Evolutionary conservation across 164 flowering plant genomes (phyloP).

Genomic region (Piper betle): DNA sequence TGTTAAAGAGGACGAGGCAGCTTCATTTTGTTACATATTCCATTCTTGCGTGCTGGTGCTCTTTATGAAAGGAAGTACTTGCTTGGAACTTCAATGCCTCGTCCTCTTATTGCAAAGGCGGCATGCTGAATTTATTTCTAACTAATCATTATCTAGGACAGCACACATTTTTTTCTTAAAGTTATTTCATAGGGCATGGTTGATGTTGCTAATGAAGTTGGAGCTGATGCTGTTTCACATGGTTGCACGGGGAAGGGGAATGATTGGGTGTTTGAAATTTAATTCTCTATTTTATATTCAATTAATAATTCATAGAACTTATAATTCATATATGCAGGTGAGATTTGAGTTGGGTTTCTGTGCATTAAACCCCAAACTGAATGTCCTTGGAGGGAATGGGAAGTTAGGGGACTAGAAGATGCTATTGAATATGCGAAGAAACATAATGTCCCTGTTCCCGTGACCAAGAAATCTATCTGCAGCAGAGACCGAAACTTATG

Average conservation of each 20-base stretch:
- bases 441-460: conserved; percentile 92
- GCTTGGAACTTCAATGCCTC: conserved; percentile 99
- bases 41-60: conserved; percentile 96
- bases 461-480: conserved; percentile 90
- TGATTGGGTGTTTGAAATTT: conserved; percentile 52
- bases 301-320: too few species aligned
- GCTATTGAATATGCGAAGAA: conserved; percentile 93
- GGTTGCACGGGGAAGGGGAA: conserved; percentile 99
- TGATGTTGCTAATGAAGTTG: conserved; percentile 90
- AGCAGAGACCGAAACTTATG: conserved; percentile 93
- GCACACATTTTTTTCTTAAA: too few species aligned
- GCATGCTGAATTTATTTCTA: conserved; percentile 12
- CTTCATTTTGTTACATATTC: conserved; percentile 32
- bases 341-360: conserved; percentile 93
- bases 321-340: conserved; percentile 30
- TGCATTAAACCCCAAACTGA: conserved; percentile 83
- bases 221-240: conserved; percentile 97
- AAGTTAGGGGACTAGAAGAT: conserved; percentile 87
- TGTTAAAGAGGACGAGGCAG: too few species aligned
- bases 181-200: conserved; percentile 57
- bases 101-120: conserved; percentile 97
- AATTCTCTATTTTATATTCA: too few species aligned
- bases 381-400: conserved; percentile 99
- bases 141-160: too few species aligned
- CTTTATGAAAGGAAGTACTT: conserved; percentile 88